Base-by-base conservation (phyloP, 257 asterid species). In the Asclepias syriaca region DNA sequence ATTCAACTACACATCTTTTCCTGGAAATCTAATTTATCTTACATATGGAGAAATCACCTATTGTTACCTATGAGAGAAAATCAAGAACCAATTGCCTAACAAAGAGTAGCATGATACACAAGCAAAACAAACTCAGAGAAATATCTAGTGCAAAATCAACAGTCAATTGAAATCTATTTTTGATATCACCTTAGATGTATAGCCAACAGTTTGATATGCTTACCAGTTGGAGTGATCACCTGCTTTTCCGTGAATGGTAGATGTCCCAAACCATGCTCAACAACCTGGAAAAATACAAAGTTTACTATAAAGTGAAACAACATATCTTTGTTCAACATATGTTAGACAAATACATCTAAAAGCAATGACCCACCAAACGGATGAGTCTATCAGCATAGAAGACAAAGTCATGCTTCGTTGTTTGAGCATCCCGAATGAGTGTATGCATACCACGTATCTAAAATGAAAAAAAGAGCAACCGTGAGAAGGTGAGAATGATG, bases 371-470 rank as follows among this genome's bases (percentile, higher is more conserved):
- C 78, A 95, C 99, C 99, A 95, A 77, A 74, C 99, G 88, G 76
- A 92, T 95, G 82, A 95, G 76, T 74, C 99, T 87, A 72, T 95
- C 99, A 56, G 99, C 81, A 79, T 95, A 95, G 75, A 95, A 95
- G 72, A 95, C 92, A 59, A 92, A 92, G 82, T 95, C 99, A 65
- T 95, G 96, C 74, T 86, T 95, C 21, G 99, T 88, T 68, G 91
- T 90, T 80, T 92, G 89, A 68, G 97, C 86, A 83, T 95, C 99
- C 56, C 99, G 98, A 78, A 95, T 90, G 72, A 95, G 97, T 8
- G 99, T 95, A 73, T 95, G 99, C 99, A 95, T 95, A 64, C 99
- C 99, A 59, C 99, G 94, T 83, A 95, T 90, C 99, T 95, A 89
- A 43, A 57, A 84, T 24, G 76, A 79, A 77, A 74, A 7, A 80